Evolutionary conservation across 2,329 filamentous ascomycete genomes (phyloP), one percentile per base, ranked within the genome.

Genomic region (Trichoderma brevicompactum): DNA sequence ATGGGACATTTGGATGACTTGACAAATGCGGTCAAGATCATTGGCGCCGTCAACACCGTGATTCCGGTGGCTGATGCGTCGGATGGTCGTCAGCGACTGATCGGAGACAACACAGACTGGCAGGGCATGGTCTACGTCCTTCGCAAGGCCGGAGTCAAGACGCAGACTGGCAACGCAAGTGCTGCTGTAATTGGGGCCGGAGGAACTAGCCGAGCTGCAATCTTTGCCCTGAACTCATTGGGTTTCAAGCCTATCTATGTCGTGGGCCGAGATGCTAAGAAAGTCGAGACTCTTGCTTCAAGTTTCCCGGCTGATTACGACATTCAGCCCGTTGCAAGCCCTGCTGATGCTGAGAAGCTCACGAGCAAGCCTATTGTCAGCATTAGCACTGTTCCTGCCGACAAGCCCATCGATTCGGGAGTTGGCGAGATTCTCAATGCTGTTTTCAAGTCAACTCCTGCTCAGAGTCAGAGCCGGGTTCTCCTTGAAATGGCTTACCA

Each of bases 401-500:
- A 97, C 77, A 85, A 85, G 68, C 90, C 94, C 0, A 90, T 98
- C 68, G 94, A 97, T 69, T 72, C 84, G 0, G 79, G 78, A 10
- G 88, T 97, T 77, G 83, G 85, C 23, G 86, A 89, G 70, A 82
- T 91, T 1, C 79, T 97, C 9, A 77, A 79, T 5, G 77, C 81
- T 15, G 72, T 87, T 40, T 74, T 88, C n/a, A 28, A 58, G 7
- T 38, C 48, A 3, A 75, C 72, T 70, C 75, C 72, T 67, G 28
- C 23, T 9, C 36, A 46, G 17, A 75, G 70, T 68, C 75, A 72
- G 67, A 72, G 63, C 71, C 74, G 73, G 68, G 65, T 95, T 12
- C 79, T 98, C 67, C 79, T 98, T 3, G 95, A 99, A 77, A 97
- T 99, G 94, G 94, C 95, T 2, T 99, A 99, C 78, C 96, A 94